These are phyloP conservation scores for Erysimum cheiranthoides DNA, from an alignment of 345 rosid species.

Conservation along the genomic window DNA sequence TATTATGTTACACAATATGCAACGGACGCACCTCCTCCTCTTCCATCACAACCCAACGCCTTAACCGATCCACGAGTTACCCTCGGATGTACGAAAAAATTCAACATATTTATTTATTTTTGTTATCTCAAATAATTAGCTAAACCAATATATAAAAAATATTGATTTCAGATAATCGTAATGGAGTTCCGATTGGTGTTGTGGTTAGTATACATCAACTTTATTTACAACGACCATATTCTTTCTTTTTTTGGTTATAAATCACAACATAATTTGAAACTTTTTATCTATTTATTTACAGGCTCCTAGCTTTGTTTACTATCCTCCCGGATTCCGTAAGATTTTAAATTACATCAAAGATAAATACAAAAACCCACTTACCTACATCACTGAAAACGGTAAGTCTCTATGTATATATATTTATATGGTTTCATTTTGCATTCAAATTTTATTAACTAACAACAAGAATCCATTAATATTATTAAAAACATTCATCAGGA, in stretches of 20 bases:
- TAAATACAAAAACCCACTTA: conserved; percentile 31
- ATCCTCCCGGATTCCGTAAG: conserved; percentile 30
- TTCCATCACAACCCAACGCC: conserved; percentile 7
- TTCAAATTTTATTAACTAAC: too few relatives aligned
- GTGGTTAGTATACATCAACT: neutral
- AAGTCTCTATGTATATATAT: neutral
- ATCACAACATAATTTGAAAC: neutral
- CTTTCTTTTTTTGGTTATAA: too few relatives aligned
- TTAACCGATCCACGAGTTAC: conserved; percentile 31
- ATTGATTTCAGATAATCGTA: neutral
- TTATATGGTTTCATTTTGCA: too few relatives aligned
- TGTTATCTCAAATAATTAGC: too few relatives aligned
- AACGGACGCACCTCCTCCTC: conserved; percentile 16
- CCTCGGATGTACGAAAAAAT: conserved; percentile 12
- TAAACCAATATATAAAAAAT: too few relatives aligned
- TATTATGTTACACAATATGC: conserved; percentile 44
- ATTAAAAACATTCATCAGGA: conserved; percentile 17
- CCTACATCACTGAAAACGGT: conserved; percentile 42
- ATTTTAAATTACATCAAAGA: conserved; percentile 30
- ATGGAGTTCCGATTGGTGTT: conserved; percentile 34
- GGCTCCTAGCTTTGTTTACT: conserved; percentile 29
- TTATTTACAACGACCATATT: neutral
- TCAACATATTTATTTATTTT: too few relatives aligned
- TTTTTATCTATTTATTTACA: neutral
- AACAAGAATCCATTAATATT: too few relatives aligned